phyloP scores from a whole-genome alignment of 2,329 filamentous ascomycete genomes.

The Monosporascus sp. region DNA sequence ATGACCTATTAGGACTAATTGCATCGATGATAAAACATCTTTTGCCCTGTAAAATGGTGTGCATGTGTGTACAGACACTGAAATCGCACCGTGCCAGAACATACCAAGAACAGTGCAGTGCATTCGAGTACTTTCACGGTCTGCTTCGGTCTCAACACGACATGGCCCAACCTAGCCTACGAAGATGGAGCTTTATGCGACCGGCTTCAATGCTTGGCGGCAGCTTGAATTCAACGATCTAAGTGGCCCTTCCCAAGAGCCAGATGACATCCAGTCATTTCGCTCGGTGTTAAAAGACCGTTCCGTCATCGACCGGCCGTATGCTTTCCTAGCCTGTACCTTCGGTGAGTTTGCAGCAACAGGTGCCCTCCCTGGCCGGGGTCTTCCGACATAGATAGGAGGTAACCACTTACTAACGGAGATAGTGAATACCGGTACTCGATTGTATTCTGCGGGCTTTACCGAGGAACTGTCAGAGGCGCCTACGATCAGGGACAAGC shows the following conservation, averaged over 20 bases:
- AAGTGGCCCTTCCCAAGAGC: constrained; percentile 23
- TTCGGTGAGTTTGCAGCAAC: constrained; percentile 33
- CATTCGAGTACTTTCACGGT: too few species aligned
- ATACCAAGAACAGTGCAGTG: too few species aligned
- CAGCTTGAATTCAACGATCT: constrained; percentile 40
- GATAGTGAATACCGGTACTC: constrained; percentile 17
- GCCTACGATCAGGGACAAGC: constrained; percentile 13
- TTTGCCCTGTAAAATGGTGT: too few species aligned
- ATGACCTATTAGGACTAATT: too few species aligned
- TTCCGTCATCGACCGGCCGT: constrained; percentile 23
- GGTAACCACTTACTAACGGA: constrained; percentile 1
- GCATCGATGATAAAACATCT: too few species aligned
- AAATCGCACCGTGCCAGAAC: too few species aligned
- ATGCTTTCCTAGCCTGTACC: constrained; percentile 35
- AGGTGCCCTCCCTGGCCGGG: neutral
- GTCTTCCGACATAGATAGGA: neutral
- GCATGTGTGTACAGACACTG: too few species aligned
- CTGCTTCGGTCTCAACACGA: too few species aligned
- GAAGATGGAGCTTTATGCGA: constrained; percentile 45
- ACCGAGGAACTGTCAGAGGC: constrained; percentile 15
- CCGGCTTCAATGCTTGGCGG: constrained; percentile 55
- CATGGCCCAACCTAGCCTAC: neutral
- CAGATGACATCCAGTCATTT: constrained; percentile 42
- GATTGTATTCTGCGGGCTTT: constrained; percentile 23
- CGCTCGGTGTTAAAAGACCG: constrained; percentile 33